Conservation (phyloP, 2,329 filamentous ascomycete genomes). For the Fusarium heterosporum region DNA sequence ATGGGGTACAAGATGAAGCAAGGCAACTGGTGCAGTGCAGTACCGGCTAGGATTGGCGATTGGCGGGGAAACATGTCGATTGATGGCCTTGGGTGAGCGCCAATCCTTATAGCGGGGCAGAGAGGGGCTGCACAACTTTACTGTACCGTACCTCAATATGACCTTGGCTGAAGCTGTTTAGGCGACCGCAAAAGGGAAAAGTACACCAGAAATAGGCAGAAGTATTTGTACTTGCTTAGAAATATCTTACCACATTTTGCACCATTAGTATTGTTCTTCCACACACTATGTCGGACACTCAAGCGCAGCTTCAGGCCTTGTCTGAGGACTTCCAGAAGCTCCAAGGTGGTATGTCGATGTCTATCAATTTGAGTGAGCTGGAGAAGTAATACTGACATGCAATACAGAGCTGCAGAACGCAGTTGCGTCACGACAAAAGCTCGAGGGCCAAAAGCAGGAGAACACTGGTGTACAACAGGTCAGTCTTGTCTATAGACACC, state of each 20-base stretch:
- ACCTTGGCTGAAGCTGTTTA: slow-evolving; percentile 17
- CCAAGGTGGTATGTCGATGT: slow-evolving; percentile 74
- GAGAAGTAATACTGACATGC: slow-evolving; percentile 17
- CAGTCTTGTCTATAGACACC: slow-evolving; percentile 21
- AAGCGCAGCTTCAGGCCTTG: slow-evolving; percentile 82
- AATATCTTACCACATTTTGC: slow-evolving; percentile 11
- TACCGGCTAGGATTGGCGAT: slow-evolving; percentile 43
- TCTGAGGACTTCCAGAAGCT: slow-evolving; percentile 90
- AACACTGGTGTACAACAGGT: slow-evolving; percentile 89
- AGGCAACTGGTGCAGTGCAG: slow-evolving; percentile 30
- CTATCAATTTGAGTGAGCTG: background rate
- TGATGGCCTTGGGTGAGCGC: slow-evolving; percentile 31
- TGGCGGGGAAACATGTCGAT: slow-evolving; percentile 55
- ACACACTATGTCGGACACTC: slow-evolving; percentile 73
- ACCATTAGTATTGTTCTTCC: background rate
- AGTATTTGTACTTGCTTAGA: slow-evolving; percentile 6
- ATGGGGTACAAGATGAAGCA: slow-evolving; percentile 33
- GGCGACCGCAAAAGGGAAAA: slow-evolving; percentile 29
- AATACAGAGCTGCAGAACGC: slow-evolving; percentile 78
- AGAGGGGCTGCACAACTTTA: slow-evolving; percentile 47
- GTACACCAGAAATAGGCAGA: slow-evolving; percentile 3
- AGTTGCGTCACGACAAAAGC: slow-evolving; percentile 85
- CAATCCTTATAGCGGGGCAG: slow-evolving; percentile 52
- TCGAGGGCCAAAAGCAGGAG: slow-evolving; percentile 94
- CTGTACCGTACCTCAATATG: slow-evolving; percentile 4